These are phyloP conservation scores for Phialocephala subalpina DNA, from an alignment of 2,329 filamentous ascomycete species.

Conservation along the genomic window DNA sequence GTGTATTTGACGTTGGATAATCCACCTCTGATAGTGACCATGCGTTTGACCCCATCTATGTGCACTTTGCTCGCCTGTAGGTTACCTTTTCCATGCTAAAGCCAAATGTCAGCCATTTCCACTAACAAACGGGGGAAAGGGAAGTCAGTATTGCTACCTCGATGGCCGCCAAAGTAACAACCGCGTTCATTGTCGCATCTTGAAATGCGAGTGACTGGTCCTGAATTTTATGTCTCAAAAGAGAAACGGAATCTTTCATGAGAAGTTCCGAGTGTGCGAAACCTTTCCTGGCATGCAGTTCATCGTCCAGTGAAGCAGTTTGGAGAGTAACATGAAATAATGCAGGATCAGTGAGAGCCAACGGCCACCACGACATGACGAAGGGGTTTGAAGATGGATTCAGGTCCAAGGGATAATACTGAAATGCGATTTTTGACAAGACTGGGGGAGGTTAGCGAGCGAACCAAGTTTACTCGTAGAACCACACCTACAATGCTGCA, in stretches of 20 bases:
- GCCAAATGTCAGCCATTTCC: conserved; percentile 41
- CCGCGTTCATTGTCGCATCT: conserved; percentile 63
- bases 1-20: conserved; percentile 29
- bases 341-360: conserved; percentile 62
- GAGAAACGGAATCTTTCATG: conserved; percentile 63
- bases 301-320: conserved; percentile 64
- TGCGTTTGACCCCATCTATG: conserved; percentile 34
- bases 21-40: conserved; percentile 36
- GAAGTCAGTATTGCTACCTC: conserved; percentile 54
- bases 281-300: conserved; percentile 58
- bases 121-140: too few species aligned
- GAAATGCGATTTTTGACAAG: conserved; percentile 63
- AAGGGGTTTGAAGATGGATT: conserved; percentile 62
- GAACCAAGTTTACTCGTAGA: too few species aligned
- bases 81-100: conserved; percentile 36
- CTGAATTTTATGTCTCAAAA: conserved; percentile 59
- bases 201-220: conserved; percentile 56
- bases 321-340: conserved; percentile 67
- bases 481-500: conserved; percentile 61
- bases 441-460: conserved; percentile 54
- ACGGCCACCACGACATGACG: conserved; percentile 66
- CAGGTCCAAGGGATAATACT: conserved; percentile 66
- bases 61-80: conserved; percentile 32
- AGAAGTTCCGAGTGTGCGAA: conserved; percentile 62
- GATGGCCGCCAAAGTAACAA: conserved; percentile 65